Base-by-base conservation (phyloP, 2,329 filamentous ascomycete genomes). In the Juglanconis oblonga region DNA sequence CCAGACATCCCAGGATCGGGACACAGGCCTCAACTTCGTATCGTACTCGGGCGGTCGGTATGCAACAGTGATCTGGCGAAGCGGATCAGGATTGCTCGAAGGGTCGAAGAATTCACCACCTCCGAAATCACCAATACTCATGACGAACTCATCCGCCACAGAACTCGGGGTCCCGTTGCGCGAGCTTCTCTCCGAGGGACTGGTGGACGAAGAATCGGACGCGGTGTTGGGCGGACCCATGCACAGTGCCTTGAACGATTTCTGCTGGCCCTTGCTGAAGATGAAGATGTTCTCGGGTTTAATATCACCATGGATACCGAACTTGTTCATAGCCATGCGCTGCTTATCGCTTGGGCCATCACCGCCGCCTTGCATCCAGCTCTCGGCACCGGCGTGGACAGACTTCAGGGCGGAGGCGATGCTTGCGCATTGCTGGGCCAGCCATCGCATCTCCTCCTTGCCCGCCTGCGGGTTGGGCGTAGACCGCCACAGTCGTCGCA, bases 1-100 rank as follows among this genome's bases (percentile, higher is more conserved):
- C 67, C 67, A 69, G 5, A 69, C 58, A 32, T 69, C 67, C 62
- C 62, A 64, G n/a, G 62, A 64, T 44, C 59, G 62, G n/a, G 62
- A 64, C 42, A 64, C 56, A n/a, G 62, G 62, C 53, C 61, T 51
- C 17, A 59, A 52, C 53, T 64, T 64, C 5, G 62, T 64, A 52
- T 64, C 62, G 33, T 64, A 57, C 33, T 64, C 62, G 5, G 62
- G 62, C 45, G 62, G 62, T 45, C 62, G 52, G 49, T 64, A 64
- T 4, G 62, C 54, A 10, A 59, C 52, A 6, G 62, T 64, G 24
- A 64, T 59, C 31, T 64, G 62, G 35, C 55, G 60, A 29, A 64
- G 62, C 2, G 62, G 62, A 42, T 64, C 52, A 29, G 62, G 62
- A 13, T 59, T 53, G n/a, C 36, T 59, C 4, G 59, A 56, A 14